phyloP scores from a whole-genome alignment of 768 basidiomycete genomes.

The Leccinum arenicola region DNA sequence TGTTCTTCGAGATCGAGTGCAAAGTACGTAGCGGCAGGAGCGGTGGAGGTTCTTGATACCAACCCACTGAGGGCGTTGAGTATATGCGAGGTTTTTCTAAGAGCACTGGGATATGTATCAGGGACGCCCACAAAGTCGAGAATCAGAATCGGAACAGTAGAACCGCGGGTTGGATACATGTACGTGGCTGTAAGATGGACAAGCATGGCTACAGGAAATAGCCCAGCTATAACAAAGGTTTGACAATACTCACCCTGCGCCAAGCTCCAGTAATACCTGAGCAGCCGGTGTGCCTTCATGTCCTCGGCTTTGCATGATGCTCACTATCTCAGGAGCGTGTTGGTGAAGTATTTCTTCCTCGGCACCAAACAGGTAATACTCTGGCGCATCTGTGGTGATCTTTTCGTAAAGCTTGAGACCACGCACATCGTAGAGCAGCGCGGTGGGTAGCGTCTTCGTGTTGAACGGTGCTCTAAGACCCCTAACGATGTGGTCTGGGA shows the following conservation, averaged over 20 bases:
- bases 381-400: constrained; percentile 71
- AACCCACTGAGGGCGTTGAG: constrained; percentile 65
- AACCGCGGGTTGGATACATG: background rate
- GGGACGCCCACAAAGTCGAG: background rate
- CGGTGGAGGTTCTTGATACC: constrained; percentile 34
- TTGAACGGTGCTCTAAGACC: constrained; percentile 56
- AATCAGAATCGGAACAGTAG: background rate
- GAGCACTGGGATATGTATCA: constrained; percentile 48
- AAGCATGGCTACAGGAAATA: background rate
- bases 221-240: background rate
- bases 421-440: constrained; percentile 82
- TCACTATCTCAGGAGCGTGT: constrained; percentile 72
- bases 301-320: constrained; percentile 53
- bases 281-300: constrained; percentile 36
- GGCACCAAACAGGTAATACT: constrained; percentile 89
- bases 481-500: constrained; percentile 45
- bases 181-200: background rate
- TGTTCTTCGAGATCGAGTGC: constrained; percentile 90
- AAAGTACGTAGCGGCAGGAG: constrained; percentile 73
- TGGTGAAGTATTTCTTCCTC: constrained; percentile 83
- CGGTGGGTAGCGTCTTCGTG: constrained; percentile 69
- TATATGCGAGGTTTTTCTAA: constrained; percentile 87
- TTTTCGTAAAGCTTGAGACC: constrained; percentile 86
- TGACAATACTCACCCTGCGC: constrained; percentile 72
- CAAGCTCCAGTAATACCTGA: constrained; percentile 82